Conservation (phyloP, 495 filamentous ascomycete genomes). For the Talaromyces borbonicus region DNA sequence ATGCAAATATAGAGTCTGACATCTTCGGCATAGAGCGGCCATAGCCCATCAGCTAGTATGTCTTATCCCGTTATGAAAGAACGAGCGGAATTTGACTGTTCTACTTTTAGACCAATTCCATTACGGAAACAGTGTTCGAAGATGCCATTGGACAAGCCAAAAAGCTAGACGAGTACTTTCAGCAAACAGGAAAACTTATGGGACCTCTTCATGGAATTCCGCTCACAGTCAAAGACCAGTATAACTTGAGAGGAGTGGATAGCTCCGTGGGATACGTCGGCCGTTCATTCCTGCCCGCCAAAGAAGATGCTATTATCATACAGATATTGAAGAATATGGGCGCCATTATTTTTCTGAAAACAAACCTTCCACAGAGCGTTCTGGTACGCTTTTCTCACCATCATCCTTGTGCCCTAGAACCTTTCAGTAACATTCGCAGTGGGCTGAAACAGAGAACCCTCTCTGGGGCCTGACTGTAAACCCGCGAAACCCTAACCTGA, state of each 20-base stretch:
- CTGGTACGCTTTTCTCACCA: slow-evolving; percentile 26
- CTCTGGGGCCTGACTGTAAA: slow-evolving; percentile 45
- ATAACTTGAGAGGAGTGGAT: slow-evolving; percentile 52
- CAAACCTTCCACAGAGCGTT: slow-evolving; percentile 47
- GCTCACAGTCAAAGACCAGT: slow-evolving; percentile 56
- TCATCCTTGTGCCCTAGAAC: not conserved
- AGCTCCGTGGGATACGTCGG: slow-evolving; percentile 51
- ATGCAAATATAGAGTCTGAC: not conserved
- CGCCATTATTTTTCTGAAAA: slow-evolving; percentile 50
- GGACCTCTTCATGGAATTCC: slow-evolving; percentile 61
- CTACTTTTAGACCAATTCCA: slow-evolving; percentile 42
- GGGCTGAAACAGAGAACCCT: slow-evolving; percentile 45
- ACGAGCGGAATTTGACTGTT: not conserved
- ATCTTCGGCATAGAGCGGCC: slow-evolving; percentile 27
- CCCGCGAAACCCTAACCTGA: slow-evolving; percentile 35
- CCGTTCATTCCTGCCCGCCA: slow-evolving; percentile 39
- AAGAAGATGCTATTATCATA: slow-evolving; percentile 38
- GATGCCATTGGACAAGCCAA: slow-evolving; percentile 48
- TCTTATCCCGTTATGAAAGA: too few relatives aligned
- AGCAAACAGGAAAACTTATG: slow-evolving; percentile 31
- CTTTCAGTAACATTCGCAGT: slow-evolving; percentile 13
- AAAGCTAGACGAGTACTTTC: slow-evolving; percentile 42
- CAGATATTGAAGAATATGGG: slow-evolving; percentile 37
- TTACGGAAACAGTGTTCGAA: slow-evolving; percentile 56
- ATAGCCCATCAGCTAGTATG: slow-evolving; percentile 47